phyloP scores from a whole-genome alignment of 108 stramenopile genomes.

The Pseudonitzschia multiseries region DNA sequence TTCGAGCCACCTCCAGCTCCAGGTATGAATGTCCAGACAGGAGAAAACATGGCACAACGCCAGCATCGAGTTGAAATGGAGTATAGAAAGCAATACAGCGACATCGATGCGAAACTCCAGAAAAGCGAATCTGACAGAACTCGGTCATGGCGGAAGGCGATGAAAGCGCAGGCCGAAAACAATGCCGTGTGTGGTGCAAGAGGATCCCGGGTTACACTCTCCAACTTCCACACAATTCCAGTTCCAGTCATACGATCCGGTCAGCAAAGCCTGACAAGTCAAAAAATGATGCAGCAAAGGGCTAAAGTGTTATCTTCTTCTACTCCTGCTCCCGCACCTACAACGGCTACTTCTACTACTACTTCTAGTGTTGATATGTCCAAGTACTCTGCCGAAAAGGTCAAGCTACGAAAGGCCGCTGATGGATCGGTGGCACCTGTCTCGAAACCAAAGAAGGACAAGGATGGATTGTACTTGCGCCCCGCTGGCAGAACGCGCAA shows the following conservation, averaged over 20 bases:
- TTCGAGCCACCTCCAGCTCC: conserved; percentile 56
- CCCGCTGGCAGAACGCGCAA: conserved; percentile 75
- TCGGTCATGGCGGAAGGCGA: conserved; percentile 50
- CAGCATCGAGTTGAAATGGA: conserved; percentile 44
- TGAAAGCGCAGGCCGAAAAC: conserved; percentile 43
- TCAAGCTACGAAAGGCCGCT: conserved; percentile 50
- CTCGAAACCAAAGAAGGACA: conserved; percentile 55
- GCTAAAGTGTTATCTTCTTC: conserved; percentile 10
- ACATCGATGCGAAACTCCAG: conserved; percentile 30
- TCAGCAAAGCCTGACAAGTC: conserved; percentile 20
- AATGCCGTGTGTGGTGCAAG: neutral
- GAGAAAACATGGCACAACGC: conserved; percentile 51
- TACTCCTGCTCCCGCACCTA: conserved; percentile 15
- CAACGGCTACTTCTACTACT: neutral
- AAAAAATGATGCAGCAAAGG: conserved; percentile 19
- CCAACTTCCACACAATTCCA: conserved; percentile 27
- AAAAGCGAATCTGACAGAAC: conserved; percentile 58
- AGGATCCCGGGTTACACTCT: conserved; percentile 6
- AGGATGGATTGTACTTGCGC: conserved; percentile 65
- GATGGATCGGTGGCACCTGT: conserved; percentile 79
- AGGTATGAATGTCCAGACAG: conserved; percentile 32
- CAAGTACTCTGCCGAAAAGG: conserved; percentile 68
- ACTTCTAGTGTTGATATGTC: conserved; percentile 20
- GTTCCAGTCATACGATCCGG: conserved; percentile 29
- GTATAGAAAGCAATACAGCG: conserved; percentile 23